Base-by-base conservation (phyloP, 768 basidiomycete species). In the Fistulinella prunicolor region DNA sequence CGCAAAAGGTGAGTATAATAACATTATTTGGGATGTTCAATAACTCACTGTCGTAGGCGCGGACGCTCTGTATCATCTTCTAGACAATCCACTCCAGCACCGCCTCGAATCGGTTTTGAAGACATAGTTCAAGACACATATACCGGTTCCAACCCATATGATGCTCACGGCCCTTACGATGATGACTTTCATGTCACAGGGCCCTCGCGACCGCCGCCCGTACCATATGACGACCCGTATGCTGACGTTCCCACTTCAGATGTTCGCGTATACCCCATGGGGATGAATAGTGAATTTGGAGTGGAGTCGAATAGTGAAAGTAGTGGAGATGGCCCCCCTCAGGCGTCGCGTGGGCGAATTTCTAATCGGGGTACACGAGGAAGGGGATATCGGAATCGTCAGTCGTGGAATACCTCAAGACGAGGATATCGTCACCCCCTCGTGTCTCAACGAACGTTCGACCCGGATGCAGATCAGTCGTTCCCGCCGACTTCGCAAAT, bases 201-300 rank as follows among this genome's bases (percentile, higher is more conserved):
- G 16, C 75, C 81, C 9, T 78, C 80, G 13, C 78, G 87, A 43
- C 85, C 86, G 20, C 58, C 76, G 14, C 89, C 88, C 5, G 69
- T 80, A 30, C 85, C 88, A 22, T 91, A 90, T 58, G 86, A 90
- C 49, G 88, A 91, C 55, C 88, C 88, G 9, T 89, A 89, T 60
- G 73, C 81, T 17, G 80, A 82, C 23, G 60, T 61, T 28, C 74
- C 73, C 41, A 65, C 61, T 35, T 61, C 60, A 49, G 64, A 65
- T 37, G 22, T 37, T 37, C 38, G 24, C 22, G 37, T 34, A 26
- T 44, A 21, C 10, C 20, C 16, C 19, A n/a, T 17, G 38, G 52
- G 46, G 40, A 30, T 28, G 17, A 39, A 39, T 38, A 6, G 3
- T 34, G 42, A 53, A 42, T 32, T 19, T 20, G 26, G 65, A 9